Conservation (phyloP, 495 filamentous ascomycete species). For the Wilcoxina mikolae region DNA sequence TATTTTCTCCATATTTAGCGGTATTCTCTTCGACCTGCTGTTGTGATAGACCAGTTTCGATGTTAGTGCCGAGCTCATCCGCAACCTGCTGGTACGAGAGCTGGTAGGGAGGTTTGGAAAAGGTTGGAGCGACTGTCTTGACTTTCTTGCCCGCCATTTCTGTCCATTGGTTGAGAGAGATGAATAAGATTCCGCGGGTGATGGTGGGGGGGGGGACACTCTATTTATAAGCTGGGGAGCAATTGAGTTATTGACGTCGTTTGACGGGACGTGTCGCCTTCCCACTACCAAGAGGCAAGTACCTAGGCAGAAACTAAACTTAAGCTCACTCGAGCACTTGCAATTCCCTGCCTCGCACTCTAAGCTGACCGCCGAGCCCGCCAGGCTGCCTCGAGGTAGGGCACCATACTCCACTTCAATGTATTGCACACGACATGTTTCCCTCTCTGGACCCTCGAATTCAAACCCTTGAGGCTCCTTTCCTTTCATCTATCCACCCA, state of each 20-base stretch:
- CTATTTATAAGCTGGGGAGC: conserved; percentile 2
- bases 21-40: conserved; percentile 37
- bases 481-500: too few relatives aligned
- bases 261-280: too few relatives aligned
- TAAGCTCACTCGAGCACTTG: too few relatives aligned
- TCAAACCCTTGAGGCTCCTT: too few relatives aligned
- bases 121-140: conserved; percentile 10
- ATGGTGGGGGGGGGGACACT: neutral
- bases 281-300: neutral
- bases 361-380: neutral
- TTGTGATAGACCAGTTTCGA: conserved; percentile 44
- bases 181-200: neutral
- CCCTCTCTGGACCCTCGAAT: neutral
- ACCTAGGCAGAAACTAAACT: neutral
- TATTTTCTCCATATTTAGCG: conserved; percentile 43
- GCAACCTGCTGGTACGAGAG: conserved; percentile 36
- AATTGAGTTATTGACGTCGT: neutral
- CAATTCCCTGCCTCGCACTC: too few relatives aligned
- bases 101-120: conserved; percentile 25
- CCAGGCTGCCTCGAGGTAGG: neutral
- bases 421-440: neutral
- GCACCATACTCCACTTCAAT: neutral
- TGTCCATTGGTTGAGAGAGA: conserved; percentile 4
- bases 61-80: conserved; percentile 37
- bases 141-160: conserved; percentile 10